Conservation (phyloP, 257 asterid species). For the Plantago major region DNA sequence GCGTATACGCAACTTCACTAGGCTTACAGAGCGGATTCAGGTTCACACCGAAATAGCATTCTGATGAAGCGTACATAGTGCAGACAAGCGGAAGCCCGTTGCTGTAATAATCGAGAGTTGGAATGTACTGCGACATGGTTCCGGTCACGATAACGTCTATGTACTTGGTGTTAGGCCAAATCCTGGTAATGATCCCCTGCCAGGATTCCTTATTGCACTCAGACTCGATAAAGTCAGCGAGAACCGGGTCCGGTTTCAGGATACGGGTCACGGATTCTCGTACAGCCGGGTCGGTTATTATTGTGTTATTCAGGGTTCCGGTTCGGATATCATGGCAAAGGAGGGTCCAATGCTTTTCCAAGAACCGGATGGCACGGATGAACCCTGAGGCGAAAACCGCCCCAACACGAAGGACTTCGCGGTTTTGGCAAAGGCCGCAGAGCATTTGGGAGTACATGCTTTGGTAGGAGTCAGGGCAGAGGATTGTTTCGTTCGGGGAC, state of each 20-base stretch:
- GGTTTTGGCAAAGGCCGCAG: conserved; percentile 62
- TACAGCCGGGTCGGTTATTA: conserved; percentile 48
- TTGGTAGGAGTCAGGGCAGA: conserved; percentile 81
- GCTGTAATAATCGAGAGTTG: conserved; percentile 79
- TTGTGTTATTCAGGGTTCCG: conserved; percentile 46
- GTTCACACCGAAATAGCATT: conserved; percentile 90
- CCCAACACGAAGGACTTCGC: conserved; percentile 82
- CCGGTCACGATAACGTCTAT: conserved; percentile 90
- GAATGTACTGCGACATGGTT: conserved; percentile 91
- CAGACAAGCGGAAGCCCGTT: conserved; percentile 80
- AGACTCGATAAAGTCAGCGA: conserved; percentile 56
- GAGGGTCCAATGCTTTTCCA: conserved; percentile 70
- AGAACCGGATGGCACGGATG: conserved; percentile 74
- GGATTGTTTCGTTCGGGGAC: conserved; percentile 79
- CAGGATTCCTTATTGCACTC: conserved; percentile 57
- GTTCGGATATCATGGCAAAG: conserved; percentile 60
- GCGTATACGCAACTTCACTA: conserved; percentile 71
- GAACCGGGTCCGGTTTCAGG: conserved; percentile 51
- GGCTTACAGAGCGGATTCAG: conserved; percentile 80
- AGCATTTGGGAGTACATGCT: conserved; percentile 97
- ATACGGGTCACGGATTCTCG: conserved; percentile 49
- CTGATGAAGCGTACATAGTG: conserved; percentile 93
- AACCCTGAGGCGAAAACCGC: conserved; percentile 95
- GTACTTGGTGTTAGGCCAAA: conserved; percentile 91
- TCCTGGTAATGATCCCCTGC: conserved; percentile 74